A percentile compares a stretch with the other conserved stretches of the same genome.
phyloP scores from a whole-genome alignment of 768 basidiomycete species.

The Tephrocybe sp. region DNA sequence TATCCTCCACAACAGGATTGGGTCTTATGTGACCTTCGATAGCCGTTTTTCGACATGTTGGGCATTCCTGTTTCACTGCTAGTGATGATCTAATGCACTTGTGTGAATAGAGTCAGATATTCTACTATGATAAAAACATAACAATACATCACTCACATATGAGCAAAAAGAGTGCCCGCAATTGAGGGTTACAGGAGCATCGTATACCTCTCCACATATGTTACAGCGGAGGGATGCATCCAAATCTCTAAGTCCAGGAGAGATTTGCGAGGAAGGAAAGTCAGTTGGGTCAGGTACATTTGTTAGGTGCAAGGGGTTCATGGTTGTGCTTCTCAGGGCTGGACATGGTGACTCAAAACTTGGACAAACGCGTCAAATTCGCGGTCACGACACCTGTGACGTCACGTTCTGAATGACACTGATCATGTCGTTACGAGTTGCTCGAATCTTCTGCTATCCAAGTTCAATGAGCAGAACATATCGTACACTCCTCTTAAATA shows the following conservation, averaged over 20 bases:
- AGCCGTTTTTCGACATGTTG: conserved; percentile 58
- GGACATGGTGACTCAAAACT: neutral
- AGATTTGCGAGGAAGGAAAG: conserved; percentile 45
- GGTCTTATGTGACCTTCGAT: conserved; percentile 64
- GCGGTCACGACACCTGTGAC: too few relatives aligned
- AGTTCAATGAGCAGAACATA: too few relatives aligned
- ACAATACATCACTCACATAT: conserved; percentile 40
- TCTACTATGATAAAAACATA: neutral
- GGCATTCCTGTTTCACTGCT: conserved; percentile 62
- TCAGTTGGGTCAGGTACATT: conserved; percentile 65
- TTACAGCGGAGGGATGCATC: conserved; percentile 69
- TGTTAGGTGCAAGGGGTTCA: conserved; percentile 22
- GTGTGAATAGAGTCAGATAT: neutral
- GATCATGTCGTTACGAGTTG: too few relatives aligned
- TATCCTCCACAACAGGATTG: conserved; percentile 69
- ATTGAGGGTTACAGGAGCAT: conserved; percentile 65
- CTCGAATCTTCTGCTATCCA: too few relatives aligned
- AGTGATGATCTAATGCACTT: conserved; percentile 73
- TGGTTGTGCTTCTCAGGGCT: conserved; percentile 25
- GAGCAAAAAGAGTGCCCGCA: conserved; percentile 89
- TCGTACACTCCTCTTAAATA: too few relatives aligned
- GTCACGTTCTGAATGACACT: too few relatives aligned
- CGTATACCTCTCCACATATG: conserved; percentile 74
- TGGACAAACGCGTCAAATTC: neutral
- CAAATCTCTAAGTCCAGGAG: conserved; percentile 56